Evolutionary conservation across 2,329 filamentous ascomycete species (phyloP), one percentile per base, ranked within the genome.

Genomic region (Aspergillus vadensis): DNA sequence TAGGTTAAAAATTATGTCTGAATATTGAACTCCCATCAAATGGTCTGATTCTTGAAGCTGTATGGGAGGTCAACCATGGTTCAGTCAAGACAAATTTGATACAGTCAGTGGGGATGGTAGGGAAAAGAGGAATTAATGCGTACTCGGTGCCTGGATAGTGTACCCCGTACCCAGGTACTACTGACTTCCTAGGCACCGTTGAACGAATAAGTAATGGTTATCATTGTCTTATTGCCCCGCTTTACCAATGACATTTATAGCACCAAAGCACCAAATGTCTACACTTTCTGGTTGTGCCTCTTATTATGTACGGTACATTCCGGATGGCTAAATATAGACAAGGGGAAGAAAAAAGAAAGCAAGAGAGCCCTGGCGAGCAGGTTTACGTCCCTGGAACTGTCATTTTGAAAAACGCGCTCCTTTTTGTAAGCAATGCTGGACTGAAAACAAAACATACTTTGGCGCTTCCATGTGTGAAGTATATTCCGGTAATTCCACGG

Each of bases 21-120:
- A 52, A 39, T 52, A 21, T 52, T 23, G 47, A 27, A n/a, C 23
- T 17, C 19, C 49, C 15, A 50, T 23, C 38, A 4, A 51, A 43
- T 53, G 32, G 43, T 41, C 52, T 59, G 55, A 59, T 47, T 44
- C 19, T 51, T 44, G 25, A 48, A 53, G 48, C 30, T 43, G 44
- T 38, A 55, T 30, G 30, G 23, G 32, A 43, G 21, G 3, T 32
- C 39, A 61, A 66, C 65, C 65, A 63, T 59, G 65, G 64, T 61
- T 57, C 60, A 48, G 44, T 5, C 21, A 43, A 38, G 39, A 51
- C 55, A 60, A 51, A 55, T 62, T 59, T 65, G 63, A 67, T 63
- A 65, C 64, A 60, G 58, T 57, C 36, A 32, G 64, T 66, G 65
- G 65, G 64, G 61, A 61, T 41, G 57, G 53, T 55, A 15, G 12